A percentile compares a stretch with the other conserved stretches of the same genome.
Evolutionary conservation across 805 yeast species (phyloP).

Genomic region (Candida nitratophila): DNA sequence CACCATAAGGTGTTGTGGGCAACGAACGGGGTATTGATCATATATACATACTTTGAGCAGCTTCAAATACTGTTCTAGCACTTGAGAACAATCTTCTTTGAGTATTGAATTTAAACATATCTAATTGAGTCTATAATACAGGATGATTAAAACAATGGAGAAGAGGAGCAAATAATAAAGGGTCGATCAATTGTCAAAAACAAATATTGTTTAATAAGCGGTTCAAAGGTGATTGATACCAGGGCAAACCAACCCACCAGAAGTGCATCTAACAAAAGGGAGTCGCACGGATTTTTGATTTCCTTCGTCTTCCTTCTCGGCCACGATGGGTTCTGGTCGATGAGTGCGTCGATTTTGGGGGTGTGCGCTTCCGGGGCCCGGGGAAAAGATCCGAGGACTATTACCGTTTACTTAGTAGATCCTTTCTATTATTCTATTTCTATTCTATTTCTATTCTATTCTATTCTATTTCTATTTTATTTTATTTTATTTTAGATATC

Average conservation of each 20-base stretch:
- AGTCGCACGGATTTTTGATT: not conserved
- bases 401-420: too few relatives aligned
- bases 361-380: too few relatives aligned
- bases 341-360: not conserved
- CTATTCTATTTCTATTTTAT: too few relatives aligned
- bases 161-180: too few relatives aligned
- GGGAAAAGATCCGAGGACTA: too few relatives aligned
- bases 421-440: too few relatives aligned
- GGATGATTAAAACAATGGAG: not conserved
- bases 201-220: not conserved
- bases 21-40: not conserved
- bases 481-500: too few relatives aligned
- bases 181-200: not conserved
- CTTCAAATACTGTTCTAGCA: constrained; percentile 20
- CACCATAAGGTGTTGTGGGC: too few relatives aligned
- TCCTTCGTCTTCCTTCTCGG: not conserved
- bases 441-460: too few relatives aligned
- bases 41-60: constrained; percentile 19
- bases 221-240: not conserved
- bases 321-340: not conserved
- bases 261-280: not conserved
- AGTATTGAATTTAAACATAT: constrained; percentile 23
- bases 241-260: not conserved
- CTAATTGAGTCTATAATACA: not conserved
- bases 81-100: constrained; percentile 25